phyloP scores from a whole-genome alignment of 148 eudicot species.

The Chenopodium quinoa region DNA sequence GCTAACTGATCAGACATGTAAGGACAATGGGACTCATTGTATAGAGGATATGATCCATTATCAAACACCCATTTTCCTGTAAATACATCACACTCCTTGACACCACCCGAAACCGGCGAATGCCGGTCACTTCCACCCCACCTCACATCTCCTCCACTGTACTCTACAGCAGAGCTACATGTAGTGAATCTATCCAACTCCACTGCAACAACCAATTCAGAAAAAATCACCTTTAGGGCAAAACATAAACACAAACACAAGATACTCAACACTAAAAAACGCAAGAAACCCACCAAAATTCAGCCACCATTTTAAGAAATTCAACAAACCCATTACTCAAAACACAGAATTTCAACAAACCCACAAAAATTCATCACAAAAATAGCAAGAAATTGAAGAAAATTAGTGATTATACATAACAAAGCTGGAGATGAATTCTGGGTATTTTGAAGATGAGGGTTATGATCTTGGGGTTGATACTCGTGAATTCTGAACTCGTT shows the following conservation, averaged over 20 bases:
- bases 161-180: slow-evolving; percentile 65
- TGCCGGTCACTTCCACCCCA: slow-evolving; percentile 29
- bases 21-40: slow-evolving; percentile 81
- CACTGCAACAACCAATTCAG: slow-evolving; percentile 38
- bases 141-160: slow-evolving; percentile 53
- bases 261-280: neutral
- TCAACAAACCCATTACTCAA: slow-evolving; percentile 17
- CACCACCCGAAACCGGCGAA: slow-evolving; percentile 23
- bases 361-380: slow-evolving; percentile 12
- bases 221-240: neutral
- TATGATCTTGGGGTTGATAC: slow-evolving; percentile 18
- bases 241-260: neutral
- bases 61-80: slow-evolving; percentile 91
- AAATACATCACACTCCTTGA: slow-evolving; percentile 66
- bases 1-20: slow-evolving; percentile 97
- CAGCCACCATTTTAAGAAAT: neutral
- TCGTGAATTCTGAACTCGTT: slow-evolving; percentile 53
- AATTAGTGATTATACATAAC: neutral
- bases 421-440: slow-evolving; percentile 39
- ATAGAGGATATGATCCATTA: slow-evolving; percentile 70
- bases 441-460: slow-evolving; percentile 15
- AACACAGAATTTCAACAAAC: neutral
- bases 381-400: slow-evolving; percentile 1
- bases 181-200: slow-evolving; percentile 69
- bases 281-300: slow-evolving; percentile 1